Conservation (phyloP, 2,329 filamentous ascomycete genomes). For the Fusarium solani-melongenae region DNA sequence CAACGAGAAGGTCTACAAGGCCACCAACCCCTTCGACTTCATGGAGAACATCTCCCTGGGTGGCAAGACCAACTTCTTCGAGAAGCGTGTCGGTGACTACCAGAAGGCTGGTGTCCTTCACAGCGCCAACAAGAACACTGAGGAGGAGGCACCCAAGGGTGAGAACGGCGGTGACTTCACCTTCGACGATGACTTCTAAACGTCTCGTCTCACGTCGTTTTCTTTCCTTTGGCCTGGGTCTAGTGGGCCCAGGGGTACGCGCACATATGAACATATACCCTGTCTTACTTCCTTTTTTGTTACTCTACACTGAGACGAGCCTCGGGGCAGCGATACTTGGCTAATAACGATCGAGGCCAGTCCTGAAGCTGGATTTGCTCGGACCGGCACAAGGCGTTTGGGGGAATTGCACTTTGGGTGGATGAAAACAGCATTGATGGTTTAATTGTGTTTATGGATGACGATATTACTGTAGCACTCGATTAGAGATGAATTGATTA, state of each 20-base stretch:
- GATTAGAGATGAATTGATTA: conserved; percentile 37
- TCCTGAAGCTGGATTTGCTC: conserved; percentile 34
- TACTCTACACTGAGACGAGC: conserved; percentile 39
- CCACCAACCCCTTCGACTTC: conserved; percentile 98
- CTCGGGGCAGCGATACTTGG: conserved; percentile 35
- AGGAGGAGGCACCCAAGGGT: conserved; percentile 61
- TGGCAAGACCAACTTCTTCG: conserved; percentile 99
- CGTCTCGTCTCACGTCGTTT: conserved; percentile 30
- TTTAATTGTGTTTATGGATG: conserved; percentile 40
- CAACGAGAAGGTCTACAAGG: conserved; percentile 93
- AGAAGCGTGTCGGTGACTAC: conserved; percentile 99
- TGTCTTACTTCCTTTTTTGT: conserved; percentile 35
- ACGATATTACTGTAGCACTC: conserved; percentile 40
- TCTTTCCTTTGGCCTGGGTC: conserved; percentile 8
- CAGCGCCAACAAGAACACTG: conserved; percentile 78
- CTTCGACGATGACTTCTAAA: conserved; percentile 98
- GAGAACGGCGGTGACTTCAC: conserved; percentile 82
- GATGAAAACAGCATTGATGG: conserved; percentile 42
- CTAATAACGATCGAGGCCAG: conserved; percentile 12
- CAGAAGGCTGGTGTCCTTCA: conserved; percentile 99
- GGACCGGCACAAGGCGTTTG: conserved; percentile 36
- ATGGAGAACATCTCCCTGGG: conserved; percentile 99
- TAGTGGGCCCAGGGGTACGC: conserved; percentile 1
- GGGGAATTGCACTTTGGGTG: conserved; percentile 29
- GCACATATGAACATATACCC: conserved; percentile 41